Evolutionary conservation across 495 filamentous ascomycete genomes (phyloP), one percentile per base, ranked within the genome.

Genomic region (Penicillium odoratum): DNA sequence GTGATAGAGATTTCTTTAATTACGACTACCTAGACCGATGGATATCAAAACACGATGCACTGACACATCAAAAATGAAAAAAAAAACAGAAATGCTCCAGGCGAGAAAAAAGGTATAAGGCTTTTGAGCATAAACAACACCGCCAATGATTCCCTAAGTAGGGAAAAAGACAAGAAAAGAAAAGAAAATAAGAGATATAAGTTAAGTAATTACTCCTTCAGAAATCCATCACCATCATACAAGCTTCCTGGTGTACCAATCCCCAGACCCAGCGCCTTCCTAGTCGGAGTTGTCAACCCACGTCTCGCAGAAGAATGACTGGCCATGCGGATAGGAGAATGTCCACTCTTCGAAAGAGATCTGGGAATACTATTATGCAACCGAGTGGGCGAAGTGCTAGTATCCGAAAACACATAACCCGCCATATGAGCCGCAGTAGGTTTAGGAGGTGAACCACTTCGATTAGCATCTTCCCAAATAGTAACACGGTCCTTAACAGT

Each of bases 161-260:
- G 11, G 9, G 25, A 28, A 9, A 50, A 42, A 31, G 5, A 5
- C 38, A 53, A 52, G 61, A 26, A 48, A 55, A 29, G 48, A 1
- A 28, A 16, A 29, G 30, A 38, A 49, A 40, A 48, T 11, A 60
- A 53, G 44, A 36, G 9, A 40, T n/a, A 45, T 25, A 26, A 33
- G 18, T 21, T 56, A 18, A 26, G 21, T 21, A 21, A 53, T 57
- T 62, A 76, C 59, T 80, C 79, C 51, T 70, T 74, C 51, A 81
- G 53, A 57, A 82, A 81, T 9, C 79, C 79, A 51, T 79, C 74
- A 10, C 72, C 69, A 58, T 82, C 79, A 56, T 82, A 82, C 50
- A 80, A 52, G 60, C 79, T 80, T 15, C 62, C 76, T 28, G 78
- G 76, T 2, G 76, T 79, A 11, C 69, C 67, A 55, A 75, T 62